Base-by-base conservation (phyloP, 768 basidiomycete species). In the Fomitopsis serialis region DNA sequence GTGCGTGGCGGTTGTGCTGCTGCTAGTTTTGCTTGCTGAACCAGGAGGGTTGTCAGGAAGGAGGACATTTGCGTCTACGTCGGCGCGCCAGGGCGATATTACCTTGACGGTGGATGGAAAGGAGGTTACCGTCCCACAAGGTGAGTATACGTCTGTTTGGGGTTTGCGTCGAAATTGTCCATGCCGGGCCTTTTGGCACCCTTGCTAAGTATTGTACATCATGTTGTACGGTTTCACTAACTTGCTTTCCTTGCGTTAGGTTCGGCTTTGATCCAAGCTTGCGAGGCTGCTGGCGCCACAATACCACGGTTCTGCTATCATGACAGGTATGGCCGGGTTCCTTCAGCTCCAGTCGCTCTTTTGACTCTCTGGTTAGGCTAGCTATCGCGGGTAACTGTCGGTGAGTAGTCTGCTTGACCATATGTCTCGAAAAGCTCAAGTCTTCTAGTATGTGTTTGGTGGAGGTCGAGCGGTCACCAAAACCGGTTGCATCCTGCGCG, bases 381-480 rank as follows among this genome's bases (percentile, higher is more conserved):
- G 93, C 95, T 46, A 95, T 98, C 64, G 96, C 96, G 61, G 96
- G 96, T 48, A 98, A 98, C 69, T 98, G 96, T 75, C 89, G 91
- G 90, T 90, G 59, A 70, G 87, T 70, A 15, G 13, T 5, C 15
- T 15, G 6, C 19, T 46, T 29, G 10, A 12, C 8, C 11, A 29
- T 36, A 24, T 45, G 42, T 43, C 49, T 36, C 43, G 50, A 53
- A 45, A 22, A 21, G 21, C 29, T n/a, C n/a, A n/a, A n/a, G 42
- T 34, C 45, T 24, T 42, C 42, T 57, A 92, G 95, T 61, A 99
- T 99, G 97, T 99, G 97, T 72, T 74, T 99, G 47, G 97, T 99
- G 36, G 97, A 99, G 72, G 96, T 99, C 48, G 92, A 93, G 68
- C 80, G 92, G 56, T 92, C 93, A 54, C 93, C 92, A 44, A 96